Evolutionary conservation across 805 yeast genomes (phyloP), one percentile per base, ranked within the genome.

Genomic region (Saccharomycopsis olivae): DNA sequence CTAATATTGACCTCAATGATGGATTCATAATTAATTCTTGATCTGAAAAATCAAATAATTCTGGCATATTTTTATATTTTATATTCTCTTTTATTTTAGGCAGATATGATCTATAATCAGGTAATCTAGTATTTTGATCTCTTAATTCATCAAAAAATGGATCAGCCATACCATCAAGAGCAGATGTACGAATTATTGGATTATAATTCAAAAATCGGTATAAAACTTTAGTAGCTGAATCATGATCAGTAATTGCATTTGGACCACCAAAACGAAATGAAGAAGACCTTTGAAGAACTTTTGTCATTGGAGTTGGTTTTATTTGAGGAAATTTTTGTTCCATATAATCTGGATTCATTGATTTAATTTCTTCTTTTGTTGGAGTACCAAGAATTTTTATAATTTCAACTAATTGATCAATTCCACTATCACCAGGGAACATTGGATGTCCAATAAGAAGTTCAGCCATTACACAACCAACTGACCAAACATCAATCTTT

Each of bases 381-480:
- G 98, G 98, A 1, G 98, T 89, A 13, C 98, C 98, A 55, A 92
- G 68, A 19, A 89, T 84, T 62, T 92, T 92, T 58, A 89, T 89
- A 51, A 89, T 89, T 60, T 89, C 98, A 15, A 89, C 97, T 53
- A 89, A 71, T 61, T 92, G 98, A 59, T 92, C 98, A 44, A 92
- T 89, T 29, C 98, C 97, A 45, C 88, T 78, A 58, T 92, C 97
- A 33, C 98, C 98, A 10, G 98, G 98, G 64, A 92, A 92, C 49
- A 92, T 66, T 11, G 98, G 98, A 58, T 87, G 96, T 14, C 98
- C 97, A 42, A 92, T 69, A 48, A 88, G 75, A 53, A 92, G 66
- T 62, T 92, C 98, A 3, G 97, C 97, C 85, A 92, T 87, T 17
- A 92, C 98, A 65, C 98, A 92, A 16, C 95, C 96, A 11, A 94